Percentiles rank a stretch among this genome's conserved stretches.
phyloP scores from a whole-genome alignment of 2,329 filamentous ascomycete genomes.

The Didymella glomerata region DNA sequence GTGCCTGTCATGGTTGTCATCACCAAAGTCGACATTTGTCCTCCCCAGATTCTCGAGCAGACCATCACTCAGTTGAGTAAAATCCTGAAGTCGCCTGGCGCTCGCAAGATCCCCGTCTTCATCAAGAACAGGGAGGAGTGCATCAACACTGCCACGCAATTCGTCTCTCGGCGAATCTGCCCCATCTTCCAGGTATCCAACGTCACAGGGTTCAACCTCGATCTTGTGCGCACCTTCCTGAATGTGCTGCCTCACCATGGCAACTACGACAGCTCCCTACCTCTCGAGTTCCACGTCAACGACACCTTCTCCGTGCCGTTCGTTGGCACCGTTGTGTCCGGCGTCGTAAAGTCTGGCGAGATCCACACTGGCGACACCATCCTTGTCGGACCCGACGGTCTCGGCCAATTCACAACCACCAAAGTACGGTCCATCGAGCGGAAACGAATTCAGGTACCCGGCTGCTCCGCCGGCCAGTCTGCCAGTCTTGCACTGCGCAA shows the following conservation, averaged over 20 bases:
- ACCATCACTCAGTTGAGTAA: slow-evolving; percentile 90
- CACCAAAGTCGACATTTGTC: slow-evolving; percentile 98
- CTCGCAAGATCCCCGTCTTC: slow-evolving; percentile 94
- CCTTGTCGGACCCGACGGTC: slow-evolving; percentile 85
- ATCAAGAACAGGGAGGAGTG: slow-evolving; percentile 92
- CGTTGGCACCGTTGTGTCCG: slow-evolving; percentile 93
- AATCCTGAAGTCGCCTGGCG: slow-evolving; percentile 92
- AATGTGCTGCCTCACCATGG: slow-evolving; percentile 96
- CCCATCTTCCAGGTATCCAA: slow-evolving; percentile 98
- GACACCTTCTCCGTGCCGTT: slow-evolving; percentile 98
- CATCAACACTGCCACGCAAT: slow-evolving; percentile 93
- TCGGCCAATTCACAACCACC: slow-evolving; percentile 88
- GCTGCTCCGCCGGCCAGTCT: slow-evolving; percentile 88
- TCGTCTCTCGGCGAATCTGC: slow-evolving; percentile 93
- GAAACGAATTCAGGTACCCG: slow-evolving; percentile 88
- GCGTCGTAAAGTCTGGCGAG: slow-evolving; percentile 83
- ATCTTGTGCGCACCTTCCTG: slow-evolving; percentile 89
- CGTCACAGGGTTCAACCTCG: slow-evolving; percentile 89
- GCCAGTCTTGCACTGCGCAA: slow-evolving; percentile 91
- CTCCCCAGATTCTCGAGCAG: slow-evolving; percentile 91
- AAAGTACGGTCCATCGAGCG: slow-evolving; percentile 92
- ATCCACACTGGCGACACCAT: slow-evolving; percentile 91
- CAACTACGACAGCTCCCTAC: slow-evolving; percentile 82
- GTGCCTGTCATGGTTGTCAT: slow-evolving; percentile 98
- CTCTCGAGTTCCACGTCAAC: slow-evolving; percentile 95